These are phyloP conservation scores for Ogataea kodamae DNA, from an alignment of 805 yeast genomes.

Conservation along the genomic window DNA sequence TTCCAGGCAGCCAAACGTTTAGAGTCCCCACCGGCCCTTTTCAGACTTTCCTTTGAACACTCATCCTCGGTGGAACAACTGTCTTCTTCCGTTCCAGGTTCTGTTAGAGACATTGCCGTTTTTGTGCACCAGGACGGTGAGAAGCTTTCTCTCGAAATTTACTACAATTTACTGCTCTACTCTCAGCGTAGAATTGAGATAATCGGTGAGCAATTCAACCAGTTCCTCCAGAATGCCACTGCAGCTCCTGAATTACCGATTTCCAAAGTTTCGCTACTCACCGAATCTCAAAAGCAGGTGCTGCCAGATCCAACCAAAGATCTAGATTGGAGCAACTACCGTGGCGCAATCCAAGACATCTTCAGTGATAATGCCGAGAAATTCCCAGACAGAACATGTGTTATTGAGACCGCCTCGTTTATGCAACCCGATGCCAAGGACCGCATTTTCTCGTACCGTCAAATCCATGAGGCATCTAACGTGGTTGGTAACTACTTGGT, in stretches of 20 bases:
- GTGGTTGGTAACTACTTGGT: constrained; percentile 87
- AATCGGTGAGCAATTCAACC: constrained; percentile 68
- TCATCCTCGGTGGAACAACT: constrained; percentile 38
- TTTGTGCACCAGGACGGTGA: constrained; percentile 36
- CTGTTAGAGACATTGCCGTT: constrained; percentile 62
- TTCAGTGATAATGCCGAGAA: constrained; percentile 81
- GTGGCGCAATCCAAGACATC: constrained; percentile 96
- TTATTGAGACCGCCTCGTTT: constrained; percentile 83
- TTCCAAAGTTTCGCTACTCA: constrained; percentile 64
- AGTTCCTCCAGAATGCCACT: constrained; percentile 42
- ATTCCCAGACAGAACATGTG: constrained; percentile 86
- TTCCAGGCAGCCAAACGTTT: constrained; percentile 48
- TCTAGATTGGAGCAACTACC: constrained; percentile 84
- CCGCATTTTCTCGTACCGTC: constrained; percentile 77
- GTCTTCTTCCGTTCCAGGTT: constrained; percentile 47
- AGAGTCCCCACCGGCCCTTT: constrained; percentile 60
- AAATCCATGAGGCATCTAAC: constrained; percentile 90
- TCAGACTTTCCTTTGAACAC: constrained; percentile 57
- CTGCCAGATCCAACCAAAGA: constrained; percentile 87
- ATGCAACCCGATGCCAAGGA: constrained; percentile 50
- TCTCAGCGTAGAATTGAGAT: constrained; percentile 63
- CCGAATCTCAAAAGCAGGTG: constrained; percentile 53
- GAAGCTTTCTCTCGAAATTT: constrained; percentile 38
- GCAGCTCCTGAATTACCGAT: constrained; percentile 40
- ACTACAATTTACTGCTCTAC: constrained; percentile 76